A percentile compares a stretch with the other conserved stretches of the same genome.
Conservation (phyloP, 495 filamentous ascomycete genomes). For the Physcia stellaris region DNA sequence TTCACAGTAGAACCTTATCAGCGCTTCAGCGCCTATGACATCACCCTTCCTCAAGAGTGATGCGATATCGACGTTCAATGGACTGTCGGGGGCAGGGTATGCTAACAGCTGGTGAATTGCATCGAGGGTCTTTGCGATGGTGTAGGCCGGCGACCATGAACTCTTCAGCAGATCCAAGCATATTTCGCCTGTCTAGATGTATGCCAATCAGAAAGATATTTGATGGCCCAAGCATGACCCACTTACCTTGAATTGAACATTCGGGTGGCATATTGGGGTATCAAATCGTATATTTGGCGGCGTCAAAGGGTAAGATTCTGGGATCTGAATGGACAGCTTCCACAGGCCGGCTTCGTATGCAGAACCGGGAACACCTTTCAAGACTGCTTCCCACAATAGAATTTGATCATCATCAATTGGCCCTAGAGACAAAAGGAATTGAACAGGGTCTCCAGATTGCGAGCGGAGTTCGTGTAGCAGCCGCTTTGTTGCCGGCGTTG, state of each 20-base stretch:
- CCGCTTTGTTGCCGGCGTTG: slow-evolving; percentile 36
- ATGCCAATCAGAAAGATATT: background rate
- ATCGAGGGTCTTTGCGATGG: slow-evolving; percentile 60
- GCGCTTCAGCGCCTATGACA: slow-evolving; percentile 54
- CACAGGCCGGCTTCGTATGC: slow-evolving; percentile 79
- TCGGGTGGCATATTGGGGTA: slow-evolving; percentile 76
- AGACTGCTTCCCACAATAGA: slow-evolving; percentile 63
- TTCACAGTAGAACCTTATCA: slow-evolving; percentile 57
- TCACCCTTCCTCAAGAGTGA: slow-evolving; percentile 65
- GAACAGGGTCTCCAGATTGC: slow-evolving; percentile 40
- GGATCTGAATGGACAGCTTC: slow-evolving; percentile 66
- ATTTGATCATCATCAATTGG: slow-evolving; percentile 58
- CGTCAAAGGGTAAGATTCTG: slow-evolving; percentile 59
- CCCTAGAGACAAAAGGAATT: slow-evolving; percentile 45
- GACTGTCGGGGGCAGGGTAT: slow-evolving; percentile 65
- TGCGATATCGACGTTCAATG: slow-evolving; percentile 83
- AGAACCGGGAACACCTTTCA: slow-evolving; percentile 51
- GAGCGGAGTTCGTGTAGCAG: slow-evolving; percentile 53
- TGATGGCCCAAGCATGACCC: background rate
- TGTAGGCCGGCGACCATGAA: slow-evolving; percentile 78
- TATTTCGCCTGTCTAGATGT: slow-evolving; percentile 83
- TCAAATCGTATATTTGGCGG: slow-evolving; percentile 68
- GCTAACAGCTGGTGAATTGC: slow-evolving; percentile 65
- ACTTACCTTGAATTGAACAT: slow-evolving; percentile 50
- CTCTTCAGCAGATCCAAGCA: slow-evolving; percentile 76